Base-by-base conservation (phyloP, 2,329 filamentous ascomycete genomes). In the Phaeosphaeria sp. region DNA sequence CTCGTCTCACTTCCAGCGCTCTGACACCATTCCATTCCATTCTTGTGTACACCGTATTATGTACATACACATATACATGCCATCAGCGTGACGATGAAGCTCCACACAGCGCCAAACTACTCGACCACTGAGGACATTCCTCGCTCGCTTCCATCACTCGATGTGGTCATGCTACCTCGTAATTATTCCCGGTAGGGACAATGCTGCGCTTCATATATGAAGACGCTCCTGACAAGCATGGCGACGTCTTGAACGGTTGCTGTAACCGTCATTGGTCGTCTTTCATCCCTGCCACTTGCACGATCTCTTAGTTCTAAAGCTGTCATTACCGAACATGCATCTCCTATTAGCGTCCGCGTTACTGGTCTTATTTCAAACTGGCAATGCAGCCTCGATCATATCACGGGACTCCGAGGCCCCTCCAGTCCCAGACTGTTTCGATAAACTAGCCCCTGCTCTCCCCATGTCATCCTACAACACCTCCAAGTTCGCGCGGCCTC, bases 401-500 rank as follows among this genome's bases (percentile, higher is more conserved):
- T 17, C 44, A 2, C 13, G 9, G 6, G 7, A 45, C 6, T 6
- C 43, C 7, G 24, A 9, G 21, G 25, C 36, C n/a, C 17, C 46
- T 2, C 47, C n/a, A 5, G 47, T 49, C 1, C 27, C 40, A 22
- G 47, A 22, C 18, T 13, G 30, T 36, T 36, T 36, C 30, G 30
- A 36, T 13, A 36, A n/a, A 2, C 51, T 55, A 39, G 46, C 56
- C 39, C 60, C 56, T n/a, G 44, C 52, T 49, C 57, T 60, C 25
- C 57, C 60, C 1, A 18, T 51, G 15, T n/a, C 20, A 21, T 43
- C 55, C 20, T 64, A 59, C 51, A 54, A 64, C 25, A 64, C 61
- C 9, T 46, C 55, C 21, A 64, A 64, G 46, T 64, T 57, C 11
- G 61, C 61, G 39, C 61, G 61, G 6, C 61, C 61, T 20, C 53